Evolutionary conservation across 768 basidiomycete species (phyloP).

Genomic region (Kwoniella newhampshirensis): DNA sequence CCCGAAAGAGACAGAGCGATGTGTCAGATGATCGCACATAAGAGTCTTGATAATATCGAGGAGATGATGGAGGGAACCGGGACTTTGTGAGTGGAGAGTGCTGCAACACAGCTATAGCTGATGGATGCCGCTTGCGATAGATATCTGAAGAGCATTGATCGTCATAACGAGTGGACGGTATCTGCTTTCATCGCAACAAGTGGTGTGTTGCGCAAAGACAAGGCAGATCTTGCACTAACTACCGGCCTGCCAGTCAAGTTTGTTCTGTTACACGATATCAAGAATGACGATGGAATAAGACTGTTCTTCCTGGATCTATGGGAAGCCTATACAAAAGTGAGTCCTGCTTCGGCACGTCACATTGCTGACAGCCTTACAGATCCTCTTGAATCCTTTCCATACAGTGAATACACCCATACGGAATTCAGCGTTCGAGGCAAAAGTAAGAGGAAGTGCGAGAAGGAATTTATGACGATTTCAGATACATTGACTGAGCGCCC

Average conservation of each 20-base stretch:
- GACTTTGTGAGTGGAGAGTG: slow-evolving; percentile 44
- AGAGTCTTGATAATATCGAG: slow-evolving; percentile 90
- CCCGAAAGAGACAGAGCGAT: slow-evolving; percentile 68
- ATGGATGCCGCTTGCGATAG: slow-evolving; percentile 57
- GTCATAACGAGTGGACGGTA: slow-evolving; percentile 98
- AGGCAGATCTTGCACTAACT: neutral
- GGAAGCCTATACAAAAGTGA: slow-evolving; percentile 95
- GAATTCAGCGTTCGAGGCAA: slow-evolving; percentile 75
- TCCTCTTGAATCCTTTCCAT: slow-evolving; percentile 84
- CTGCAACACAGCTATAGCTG: no score
- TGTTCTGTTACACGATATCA: slow-evolving; percentile 85
- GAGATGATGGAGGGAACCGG: slow-evolving; percentile 64
- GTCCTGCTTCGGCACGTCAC: slow-evolving; percentile 29
- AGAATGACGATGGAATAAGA: slow-evolving; percentile 96
- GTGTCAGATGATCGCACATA: slow-evolving; percentile 98
- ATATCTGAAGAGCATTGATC: slow-evolving; percentile 93
- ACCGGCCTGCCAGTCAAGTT: slow-evolving; percentile 72
- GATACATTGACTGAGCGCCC: neutral
- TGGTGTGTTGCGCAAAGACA: slow-evolving; percentile 62
- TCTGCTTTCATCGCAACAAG: slow-evolving; percentile 94
- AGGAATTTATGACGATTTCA: slow-evolving; percentile 64
- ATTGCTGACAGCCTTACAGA: neutral
- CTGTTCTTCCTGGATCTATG: slow-evolving; percentile 91
- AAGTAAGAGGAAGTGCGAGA: slow-evolving; percentile 81
- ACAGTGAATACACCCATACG: slow-evolving; percentile 80